Evolutionary conservation across 2,329 filamentous ascomycete species (phyloP).

Genomic region (Colletotrichum abscissum): DNA sequence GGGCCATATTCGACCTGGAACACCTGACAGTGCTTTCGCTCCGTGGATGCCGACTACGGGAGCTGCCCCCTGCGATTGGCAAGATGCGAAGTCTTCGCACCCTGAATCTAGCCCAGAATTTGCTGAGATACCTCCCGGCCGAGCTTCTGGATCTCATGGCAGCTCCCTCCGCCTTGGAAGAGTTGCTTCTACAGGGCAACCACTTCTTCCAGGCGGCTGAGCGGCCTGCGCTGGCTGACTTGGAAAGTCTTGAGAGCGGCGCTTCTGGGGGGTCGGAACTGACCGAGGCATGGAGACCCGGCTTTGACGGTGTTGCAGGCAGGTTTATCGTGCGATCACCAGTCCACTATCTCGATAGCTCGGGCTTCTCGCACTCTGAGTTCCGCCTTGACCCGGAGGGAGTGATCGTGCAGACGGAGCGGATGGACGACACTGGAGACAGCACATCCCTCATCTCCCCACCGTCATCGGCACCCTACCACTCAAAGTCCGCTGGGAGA

Average conservation of each 20-base stretch:
- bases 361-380: conserved; percentile 36
- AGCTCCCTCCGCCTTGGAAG: conserved; percentile 55
- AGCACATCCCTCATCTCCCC: conserved; percentile 29
- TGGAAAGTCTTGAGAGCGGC: conserved; percentile 38
- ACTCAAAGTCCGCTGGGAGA: conserved; percentile 32
- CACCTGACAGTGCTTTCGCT: conserved; percentile 74
- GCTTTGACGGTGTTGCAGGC: conserved; percentile 34
- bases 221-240: conserved; percentile 1
- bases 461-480: conserved; percentile 32
- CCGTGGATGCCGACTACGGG: conserved; percentile 70
- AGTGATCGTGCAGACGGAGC: conserved; percentile 17
- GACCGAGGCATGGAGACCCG: conserved; percentile 4
- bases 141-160: conserved; percentile 70
- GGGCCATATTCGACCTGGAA: conserved; percentile 70
- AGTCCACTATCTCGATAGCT: conserved; percentile 43
- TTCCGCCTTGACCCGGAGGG: conserved; percentile 39
- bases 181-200: conserved; percentile 71
- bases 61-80: conserved; percentile 70
- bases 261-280: conserved; percentile 26
- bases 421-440: neutral
- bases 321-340: conserved; percentile 40
- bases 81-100: conserved; percentile 68
- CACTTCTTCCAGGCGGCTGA: conserved; percentile 59
- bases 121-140: conserved; percentile 68
- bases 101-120: conserved; percentile 75